Conservation (phyloP, 2,329 filamentous ascomycete species). For the Cytospora chrysosperma region DNA sequence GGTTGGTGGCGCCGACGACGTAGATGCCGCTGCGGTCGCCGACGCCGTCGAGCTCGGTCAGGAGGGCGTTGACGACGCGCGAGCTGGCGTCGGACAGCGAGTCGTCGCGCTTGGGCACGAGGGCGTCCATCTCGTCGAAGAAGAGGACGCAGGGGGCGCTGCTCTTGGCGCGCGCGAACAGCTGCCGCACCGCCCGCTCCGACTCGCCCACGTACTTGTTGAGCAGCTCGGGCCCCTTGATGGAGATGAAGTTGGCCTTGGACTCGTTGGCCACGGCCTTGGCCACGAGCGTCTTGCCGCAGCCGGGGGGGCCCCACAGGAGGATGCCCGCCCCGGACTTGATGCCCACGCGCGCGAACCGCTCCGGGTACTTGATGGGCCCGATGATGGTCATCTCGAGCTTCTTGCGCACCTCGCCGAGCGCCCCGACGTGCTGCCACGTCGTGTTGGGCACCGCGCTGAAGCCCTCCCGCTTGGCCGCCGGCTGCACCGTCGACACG, state of each 20-base stretch:
- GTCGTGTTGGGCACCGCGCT: slow-evolving; percentile 91
- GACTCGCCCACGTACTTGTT: slow-evolving; percentile 99
- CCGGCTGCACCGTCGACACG: slow-evolving; percentile 73
- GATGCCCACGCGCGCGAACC: slow-evolving; percentile 76
- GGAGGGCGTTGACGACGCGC: slow-evolving; percentile 89
- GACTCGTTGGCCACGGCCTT: slow-evolving; percentile 96
- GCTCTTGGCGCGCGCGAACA: slow-evolving; percentile 83
- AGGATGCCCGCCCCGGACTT: slow-evolving; percentile 81
- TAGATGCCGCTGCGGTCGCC: slow-evolving; percentile 81
- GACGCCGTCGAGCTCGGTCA: slow-evolving; percentile 91
- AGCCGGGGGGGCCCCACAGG: slow-evolving; percentile 95
- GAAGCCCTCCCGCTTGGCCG: slow-evolving; percentile 89
- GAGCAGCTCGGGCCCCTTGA: slow-evolving; percentile 92
- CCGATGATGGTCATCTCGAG: slow-evolving; percentile 84
- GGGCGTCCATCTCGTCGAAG: slow-evolving; percentile 94
- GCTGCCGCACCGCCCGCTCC: slow-evolving; percentile 86
- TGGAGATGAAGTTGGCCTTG: slow-evolving; percentile 95
- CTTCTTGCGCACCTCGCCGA: slow-evolving; percentile 75
- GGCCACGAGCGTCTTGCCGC: slow-evolving; percentile 92
- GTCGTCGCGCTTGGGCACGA: slow-evolving; percentile 82
- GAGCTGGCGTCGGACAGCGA: slow-evolving; percentile 72
- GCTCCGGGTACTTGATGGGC: slow-evolving; percentile 78
- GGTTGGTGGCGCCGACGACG: slow-evolving; percentile 91
- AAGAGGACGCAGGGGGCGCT: slow-evolving; percentile 93
- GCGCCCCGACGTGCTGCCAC: slow-evolving; percentile 88